A percentile compares a stretch with the other conserved stretches of the same genome.
These are phyloP conservation scores for Lipomyces spencermartinsiae DNA, from an alignment of 805 yeast species.

Conservation along the genomic window DNA sequence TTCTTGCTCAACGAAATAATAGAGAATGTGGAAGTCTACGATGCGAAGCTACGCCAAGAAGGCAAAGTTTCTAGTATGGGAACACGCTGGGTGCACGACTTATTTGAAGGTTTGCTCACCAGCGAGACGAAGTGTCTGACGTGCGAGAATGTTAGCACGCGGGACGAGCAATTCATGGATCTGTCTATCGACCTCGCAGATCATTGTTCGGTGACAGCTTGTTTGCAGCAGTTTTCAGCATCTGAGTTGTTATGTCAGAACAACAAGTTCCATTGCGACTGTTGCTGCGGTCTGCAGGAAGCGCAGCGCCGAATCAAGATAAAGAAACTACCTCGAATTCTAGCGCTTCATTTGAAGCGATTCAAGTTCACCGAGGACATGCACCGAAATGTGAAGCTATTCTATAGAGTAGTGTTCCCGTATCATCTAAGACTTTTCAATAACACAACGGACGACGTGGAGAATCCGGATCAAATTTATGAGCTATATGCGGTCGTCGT, in stretches of 20 bases:
- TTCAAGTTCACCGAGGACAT: slow-evolving; percentile 88
- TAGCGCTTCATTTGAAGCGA: slow-evolving; percentile 86
- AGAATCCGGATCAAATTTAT: slow-evolving; percentile 64
- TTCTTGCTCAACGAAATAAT: slow-evolving; percentile 80
- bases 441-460: slow-evolving; percentile 64
- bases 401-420: slow-evolving; percentile 85
- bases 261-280: slow-evolving; percentile 92
- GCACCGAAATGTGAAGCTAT: slow-evolving; percentile 82
- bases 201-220: slow-evolving; percentile 74
- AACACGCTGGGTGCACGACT: slow-evolving; percentile 60
- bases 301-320: slow-evolving; percentile 89
- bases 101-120: slow-evolving; percentile 85
- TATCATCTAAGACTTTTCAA: slow-evolving; percentile 67
- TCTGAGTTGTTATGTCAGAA: slow-evolving; percentile 84
- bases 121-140: slow-evolving; percentile 88
- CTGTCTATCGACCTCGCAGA: slow-evolving; percentile 82
- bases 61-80: slow-evolving; percentile 8
- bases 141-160: slow-evolving; percentile 80
- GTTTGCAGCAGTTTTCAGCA: slow-evolving; percentile 80
- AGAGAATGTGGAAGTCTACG: slow-evolving; percentile 49
- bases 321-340: slow-evolving; percentile 73
- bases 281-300: slow-evolving; percentile 88
- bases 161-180: slow-evolving; percentile 87
- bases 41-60: slow-evolving; percentile 23
- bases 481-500: slow-evolving; percentile 87